phyloP scores from a whole-genome alignment of 768 basidiomycete species.

The Coprinellus aureogranulatus region DNA sequence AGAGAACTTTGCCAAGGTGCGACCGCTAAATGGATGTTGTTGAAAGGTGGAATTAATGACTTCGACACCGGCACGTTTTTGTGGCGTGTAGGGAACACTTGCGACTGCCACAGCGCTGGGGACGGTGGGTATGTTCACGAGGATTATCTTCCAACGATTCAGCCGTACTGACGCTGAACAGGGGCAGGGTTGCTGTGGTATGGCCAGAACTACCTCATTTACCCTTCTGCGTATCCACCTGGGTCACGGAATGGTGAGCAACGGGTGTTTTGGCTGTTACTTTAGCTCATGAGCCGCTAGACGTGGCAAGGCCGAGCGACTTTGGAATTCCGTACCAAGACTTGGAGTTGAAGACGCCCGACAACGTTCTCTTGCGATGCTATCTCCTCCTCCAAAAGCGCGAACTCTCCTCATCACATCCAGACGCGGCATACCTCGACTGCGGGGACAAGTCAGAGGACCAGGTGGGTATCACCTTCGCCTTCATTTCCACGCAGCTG shows the following conservation, averaged over 20 bases:
- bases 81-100: conserved; percentile 44
- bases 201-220: conserved; percentile 87
- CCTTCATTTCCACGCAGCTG: neutral
- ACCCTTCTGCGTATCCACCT: conserved; percentile 76
- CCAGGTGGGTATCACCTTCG: conserved; percentile 40
- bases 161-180: conserved; percentile 21
- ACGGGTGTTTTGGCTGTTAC: neutral
- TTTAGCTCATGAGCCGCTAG: conserved; percentile 31
- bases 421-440: conserved; percentile 32
- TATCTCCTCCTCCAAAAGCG: conserved; percentile 73
- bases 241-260: conserved; percentile 74
- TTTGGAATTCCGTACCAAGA: conserved; percentile 76
- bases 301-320: conserved; percentile 68
- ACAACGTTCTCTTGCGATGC: conserved; percentile 67
- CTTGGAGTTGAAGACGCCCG: conserved; percentile 67
- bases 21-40: no score
- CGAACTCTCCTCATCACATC: conserved; percentile 37
- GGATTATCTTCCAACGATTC: no score
- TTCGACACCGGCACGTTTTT: no score
- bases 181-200: conserved; percentile 77
- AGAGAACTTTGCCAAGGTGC: conserved; percentile 30
- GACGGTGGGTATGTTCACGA: conserved; percentile 49
- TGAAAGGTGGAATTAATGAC: no score
- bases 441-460: conserved; percentile 49
- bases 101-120: conserved; percentile 58